Base-by-base conservation (phyloP, 164 flowering plant genomes). In the Akebia trifoliata region DNA sequence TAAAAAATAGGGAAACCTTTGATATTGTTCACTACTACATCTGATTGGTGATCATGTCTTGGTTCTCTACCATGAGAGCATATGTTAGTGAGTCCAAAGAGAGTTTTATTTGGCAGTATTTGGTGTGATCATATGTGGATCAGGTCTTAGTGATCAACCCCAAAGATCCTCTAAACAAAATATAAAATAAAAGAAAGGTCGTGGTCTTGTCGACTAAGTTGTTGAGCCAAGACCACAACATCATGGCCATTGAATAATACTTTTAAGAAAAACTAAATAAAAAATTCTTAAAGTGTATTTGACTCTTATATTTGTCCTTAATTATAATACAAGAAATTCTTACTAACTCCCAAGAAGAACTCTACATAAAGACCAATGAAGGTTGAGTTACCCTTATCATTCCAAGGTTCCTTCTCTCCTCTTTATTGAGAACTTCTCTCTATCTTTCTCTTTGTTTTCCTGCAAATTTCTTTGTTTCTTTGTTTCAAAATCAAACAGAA, bases 231-330 rank as follows among this genome's bases (percentile, higher is more conserved):
- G 49, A 57, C 60, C 36, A 30, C 36, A 50, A n/a, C n/a, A n/a
- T n/a, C n/a, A n/a, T n/a, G n/a, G n/a, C n/a, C n/a, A n/a, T n/a
- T n/a, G n/a, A n/a, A 1, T 4, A 28, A 26, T 25, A 48, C 8
- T 50, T 50, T 25, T 15, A 50, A 35, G 30, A 50, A 57, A 17
- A 31, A 25, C 5, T 15, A 9, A 10, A 6, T 30, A 15, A 37
- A 12, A 37, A 8, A 37, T 48, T 59, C 63, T 59, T 26, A 28
- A 26, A 43, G 44, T 34, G 38, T 52, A 45, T 61, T 51, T 61
- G 64, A 42, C 57, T 30, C 30, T 35, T 24, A 17, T 12, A 47
- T 35, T 1, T 47, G 54, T 45, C 44, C 32, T 58, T 11, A 6
- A 28, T 26, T n/a, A 18, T 15, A 57, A 44, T 8, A 28, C 45